Percentiles rank a stretch among this genome's conserved stretches.
phyloP scores from a whole-genome alignment of 805 yeast species.

The Pichia rugopelliculosa region DNA sequence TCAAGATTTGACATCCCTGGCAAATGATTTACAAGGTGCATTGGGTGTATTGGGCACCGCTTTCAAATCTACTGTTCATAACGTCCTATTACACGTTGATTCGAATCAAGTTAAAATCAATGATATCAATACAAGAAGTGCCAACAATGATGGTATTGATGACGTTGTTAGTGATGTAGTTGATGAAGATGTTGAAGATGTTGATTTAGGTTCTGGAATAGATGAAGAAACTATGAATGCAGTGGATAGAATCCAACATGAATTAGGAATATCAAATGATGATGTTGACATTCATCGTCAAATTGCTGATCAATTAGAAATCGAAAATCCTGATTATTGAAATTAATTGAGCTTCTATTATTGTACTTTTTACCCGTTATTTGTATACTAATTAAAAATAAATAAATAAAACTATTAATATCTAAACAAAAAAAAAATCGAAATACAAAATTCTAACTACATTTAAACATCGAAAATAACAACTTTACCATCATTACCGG shows the following conservation, averaged over 20 bases:
- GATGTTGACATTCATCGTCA: conserved; percentile 8
- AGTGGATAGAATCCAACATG: conserved; percentile 8
- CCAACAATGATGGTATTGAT: background rate
- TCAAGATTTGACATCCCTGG: background rate
- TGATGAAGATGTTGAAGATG: conserved; percentile 6
- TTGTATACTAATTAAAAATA: background rate
- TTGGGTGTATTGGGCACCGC: conserved; percentile 24
- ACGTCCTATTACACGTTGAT: conserved; percentile 12
- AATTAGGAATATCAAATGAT: conserved; percentile 2
- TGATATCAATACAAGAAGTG: background rate
- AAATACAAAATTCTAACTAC: too few species aligned
- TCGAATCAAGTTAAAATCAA: conserved; percentile 4
- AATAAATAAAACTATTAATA: background rate
- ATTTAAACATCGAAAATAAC: conserved; percentile 64
- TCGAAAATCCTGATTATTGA: conserved; percentile 3
- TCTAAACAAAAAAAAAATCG: background rate
- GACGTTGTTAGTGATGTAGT: background rate
- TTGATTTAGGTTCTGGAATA: conserved; percentile 6
- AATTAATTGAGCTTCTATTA: background rate
- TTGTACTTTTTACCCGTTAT: background rate
- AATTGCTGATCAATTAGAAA: conserved; percentile 9
- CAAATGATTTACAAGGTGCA: conserved; percentile 11
- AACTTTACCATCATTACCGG: conserved; percentile 88
- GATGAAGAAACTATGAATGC: conserved; percentile 8
- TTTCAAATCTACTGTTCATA: conserved; percentile 25